Evolutionary conservation across 306 rosid species (phyloP).

Genomic region (Lathyrus sativus): DNA sequence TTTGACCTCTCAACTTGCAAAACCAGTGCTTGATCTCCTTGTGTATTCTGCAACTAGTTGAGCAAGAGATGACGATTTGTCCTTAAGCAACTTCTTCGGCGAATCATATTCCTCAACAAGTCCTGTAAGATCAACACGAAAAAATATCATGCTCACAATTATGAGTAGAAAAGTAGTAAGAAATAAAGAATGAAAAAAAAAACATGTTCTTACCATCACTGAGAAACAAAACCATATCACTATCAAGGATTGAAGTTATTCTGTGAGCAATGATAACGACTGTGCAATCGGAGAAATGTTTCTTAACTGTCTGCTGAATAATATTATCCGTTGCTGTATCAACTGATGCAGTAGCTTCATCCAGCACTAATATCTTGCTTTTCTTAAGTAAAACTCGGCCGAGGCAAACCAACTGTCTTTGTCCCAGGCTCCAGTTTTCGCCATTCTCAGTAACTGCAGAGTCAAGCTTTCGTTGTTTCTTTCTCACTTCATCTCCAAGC

Average conservation of each 20-base stretch:
- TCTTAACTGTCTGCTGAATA: conserved; percentile 49
- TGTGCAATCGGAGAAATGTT: conserved; percentile 63
- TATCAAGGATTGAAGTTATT: conserved; percentile 72
- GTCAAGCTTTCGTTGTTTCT: conserved; percentile 76
- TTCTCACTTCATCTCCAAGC: conserved; percentile 87
- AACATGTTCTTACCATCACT: conserved; percentile 44
- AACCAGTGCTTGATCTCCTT: conserved; percentile 40
- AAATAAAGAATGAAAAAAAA: background rate
- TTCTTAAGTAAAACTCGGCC: conserved; percentile 80
- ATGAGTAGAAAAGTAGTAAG: background rate
- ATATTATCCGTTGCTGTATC: conserved; percentile 59
- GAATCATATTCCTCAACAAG: conserved; percentile 45
- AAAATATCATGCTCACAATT: conserved; percentile 7
- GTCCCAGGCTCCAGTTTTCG: conserved; percentile 64
- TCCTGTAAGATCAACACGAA: conserved; percentile 38
- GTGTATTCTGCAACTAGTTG: conserved; percentile 50
- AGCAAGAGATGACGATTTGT: conserved; percentile 50
- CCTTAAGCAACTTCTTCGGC: conserved; percentile 45
- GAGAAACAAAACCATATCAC: conserved; percentile 81
- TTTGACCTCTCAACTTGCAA: conserved; percentile 37
- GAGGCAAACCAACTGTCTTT: conserved; percentile 82
- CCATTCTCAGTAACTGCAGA: conserved; percentile 58
- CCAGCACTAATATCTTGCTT: conserved; percentile 64
- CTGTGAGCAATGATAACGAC: conserved; percentile 84
- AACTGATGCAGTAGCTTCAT: conserved; percentile 61